Base-by-base conservation (phyloP, 495 filamentous ascomycete genomes). In the Xylaria telfairii region DNA sequence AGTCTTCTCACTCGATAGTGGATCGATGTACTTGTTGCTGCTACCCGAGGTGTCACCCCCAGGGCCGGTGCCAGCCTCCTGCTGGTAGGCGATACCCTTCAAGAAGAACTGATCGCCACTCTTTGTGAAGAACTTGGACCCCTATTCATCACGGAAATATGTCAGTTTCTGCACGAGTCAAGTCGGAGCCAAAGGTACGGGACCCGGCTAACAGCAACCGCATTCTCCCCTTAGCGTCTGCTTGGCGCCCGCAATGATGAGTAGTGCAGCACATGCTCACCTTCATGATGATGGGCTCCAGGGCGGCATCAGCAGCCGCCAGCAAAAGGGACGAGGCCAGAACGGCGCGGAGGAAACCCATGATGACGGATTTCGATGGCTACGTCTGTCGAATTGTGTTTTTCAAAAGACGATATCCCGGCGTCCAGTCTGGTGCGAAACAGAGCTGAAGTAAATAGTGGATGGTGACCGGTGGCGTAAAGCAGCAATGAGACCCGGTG, bases 51-150 rank as follows among this genome's bases (percentile, higher is more conserved):
- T 79, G 63, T 78, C 80, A 26, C 81, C 82, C 2, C 71, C 77
- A 19, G 77, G 75, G 42, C 78, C 79, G 9, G 81, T 78, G 42
- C 78, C 83, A 65, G 81, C 81, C 67, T 89, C 88, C 71, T 87
- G 86, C 74, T 90, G 96, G 81, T 99, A 99, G 49, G 96, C 96
- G 68, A 99, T 86, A 73, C 96, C 96, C 68, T 90, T 91, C 71
- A 98, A 93, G 78, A 82, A 90, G 77, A 99, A 99, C 84, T 99
- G 90, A 19, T 87, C 88, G 62, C 88, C 88, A 75, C 86, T 89
- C 70, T 84, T 80, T 76, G 87, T 88, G 80, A 87, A 90, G 79
- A 97, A 98, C 74, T 86, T 86, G 75, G 77, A 73, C 39, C 84
- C 84, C 84, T 86, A 64, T 71, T 26, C 26, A 12, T 2, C 30